A percentile compares a stretch with the other conserved stretches of the same genome.
phyloP scores from a whole-genome alignment of 1,284 basidiomycete genomes.

The Tylopilus orsonianus region DNA sequence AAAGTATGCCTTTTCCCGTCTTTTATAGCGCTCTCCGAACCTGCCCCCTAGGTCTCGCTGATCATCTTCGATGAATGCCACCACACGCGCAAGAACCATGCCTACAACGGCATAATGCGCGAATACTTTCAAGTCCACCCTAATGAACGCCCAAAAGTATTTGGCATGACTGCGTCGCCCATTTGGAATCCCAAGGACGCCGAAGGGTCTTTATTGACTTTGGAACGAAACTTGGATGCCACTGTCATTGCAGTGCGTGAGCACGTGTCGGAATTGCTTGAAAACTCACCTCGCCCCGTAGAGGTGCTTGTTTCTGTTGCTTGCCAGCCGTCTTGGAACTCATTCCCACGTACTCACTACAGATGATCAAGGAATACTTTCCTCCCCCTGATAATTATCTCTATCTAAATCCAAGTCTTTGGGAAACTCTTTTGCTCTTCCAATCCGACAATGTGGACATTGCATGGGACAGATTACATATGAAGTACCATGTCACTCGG shows the following conservation, averaged over 20 bases:
- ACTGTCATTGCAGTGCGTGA: conserved; percentile 72
- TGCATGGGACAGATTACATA: conserved; percentile 54
- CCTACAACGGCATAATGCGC: conserved; percentile 78
- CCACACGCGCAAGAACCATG: conserved; percentile 75
- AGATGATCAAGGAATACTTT: conserved; percentile 62
- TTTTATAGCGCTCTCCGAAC: conserved; percentile 1
- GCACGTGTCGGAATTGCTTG: conserved; percentile 60
- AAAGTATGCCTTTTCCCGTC: conserved; percentile 39
- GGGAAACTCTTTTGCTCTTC: conserved; percentile 51
- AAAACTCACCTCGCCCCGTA: conserved; percentile 59
- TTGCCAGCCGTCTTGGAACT: not conserved
- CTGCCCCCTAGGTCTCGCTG: conserved; percentile 56
- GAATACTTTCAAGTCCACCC: conserved; percentile 62
- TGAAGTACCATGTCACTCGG: conserved; percentile 59
- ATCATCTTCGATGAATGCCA: conserved; percentile 85
- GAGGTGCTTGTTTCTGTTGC: conserved; percentile 48
- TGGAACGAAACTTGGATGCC: conserved; percentile 71
- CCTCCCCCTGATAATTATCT: conserved; percentile 49
- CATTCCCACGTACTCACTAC: conserved; percentile 4
- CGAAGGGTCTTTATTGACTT: conserved; percentile 51
- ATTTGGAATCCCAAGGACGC: conserved; percentile 75
- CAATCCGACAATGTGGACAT: conserved; percentile 43
- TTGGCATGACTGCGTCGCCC: conserved; percentile 87
- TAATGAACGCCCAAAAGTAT: conserved; percentile 67
- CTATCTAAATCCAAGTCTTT: conserved; percentile 56